A percentile compares a stretch with the other conserved stretches of the same genome.
These are phyloP conservation scores for Funneliformis mosseae DNA, from an alignment of 192 early-diverging fungal species.

Conservation along the genomic window DNA sequence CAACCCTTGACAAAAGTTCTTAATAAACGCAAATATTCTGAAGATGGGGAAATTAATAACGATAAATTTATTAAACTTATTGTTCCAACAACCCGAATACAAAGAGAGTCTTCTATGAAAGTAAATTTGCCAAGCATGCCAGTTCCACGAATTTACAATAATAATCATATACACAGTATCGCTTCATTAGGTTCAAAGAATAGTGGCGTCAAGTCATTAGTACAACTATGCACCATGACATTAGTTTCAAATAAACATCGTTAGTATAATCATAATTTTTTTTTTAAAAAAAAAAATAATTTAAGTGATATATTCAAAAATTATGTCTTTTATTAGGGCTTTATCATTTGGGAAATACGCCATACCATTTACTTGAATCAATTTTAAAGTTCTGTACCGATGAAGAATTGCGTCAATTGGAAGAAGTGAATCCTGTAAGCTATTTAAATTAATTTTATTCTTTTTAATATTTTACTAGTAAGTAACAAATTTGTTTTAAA, in stretches of 20 bases:
- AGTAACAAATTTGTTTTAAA: neutral
- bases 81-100: neutral
- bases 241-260: neutral
- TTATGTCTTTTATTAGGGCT: neutral
- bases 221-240: neutral
- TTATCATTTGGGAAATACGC: neutral
- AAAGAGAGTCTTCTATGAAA: neutral
- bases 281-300: no score
- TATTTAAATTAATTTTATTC: neutral
- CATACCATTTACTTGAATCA: neutral
- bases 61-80: neutral
- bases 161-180: neutral
- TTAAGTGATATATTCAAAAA: neutral
- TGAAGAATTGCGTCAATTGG: neutral
- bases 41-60: neutral
- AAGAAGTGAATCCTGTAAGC: neutral
- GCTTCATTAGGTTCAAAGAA: neutral
- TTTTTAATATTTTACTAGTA: neutral
- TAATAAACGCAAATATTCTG: neutral
- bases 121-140: neutral
- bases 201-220: neutral
- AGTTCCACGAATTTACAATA: neutral
- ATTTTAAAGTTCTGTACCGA: neutral
- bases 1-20: neutral
- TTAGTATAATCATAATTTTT: neutral